Evolutionary conservation across 2,329 filamentous ascomycete genomes (phyloP), one percentile per base, ranked within the genome.

Genomic region (Raffaelea ambrosiae): DNA sequence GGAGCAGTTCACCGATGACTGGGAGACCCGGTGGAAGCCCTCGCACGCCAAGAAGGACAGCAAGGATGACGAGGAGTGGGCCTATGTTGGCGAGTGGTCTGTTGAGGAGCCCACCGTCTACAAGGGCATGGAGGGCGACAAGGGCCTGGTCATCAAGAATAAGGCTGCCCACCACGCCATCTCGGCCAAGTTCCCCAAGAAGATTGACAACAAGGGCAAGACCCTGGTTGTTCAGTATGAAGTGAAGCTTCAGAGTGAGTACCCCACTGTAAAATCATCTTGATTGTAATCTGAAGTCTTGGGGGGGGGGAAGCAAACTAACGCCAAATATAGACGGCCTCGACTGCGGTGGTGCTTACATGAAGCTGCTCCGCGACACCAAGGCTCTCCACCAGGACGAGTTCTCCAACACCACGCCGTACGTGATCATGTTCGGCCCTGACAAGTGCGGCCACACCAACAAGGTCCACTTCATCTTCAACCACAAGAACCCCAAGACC

Each of bases 401-500:
- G 76, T 98, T 98, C 77, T 88, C 87, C 68, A 97, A 98, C 73
- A 82, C 85, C 53, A 95, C 91, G 40, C 93, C 93, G 43, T 98
- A 98, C 66, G 87, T 98, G 59, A 95, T 98, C 79, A 98, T 98
- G 93, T 98, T 98, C 66, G 93, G 93, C 58, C 93, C 93, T 60
- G 93, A 98, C 77, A 97, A 97, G 84, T 98, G 93, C 68, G 93
- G 93, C 69, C 81, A 88, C 66, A 97, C 88, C 70, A 98, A 98
- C 84, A 97, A 97, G 85, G 87, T 94, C 46, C 79, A 82, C 71
- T 95, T 98, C 75, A 98, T 98, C 70, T 95, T 98, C 83, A 93
- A 94, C 73, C 93, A 98, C 86, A 98, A 97, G 87, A 98, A 97
- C 82, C 93, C 93, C 66, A 96, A 95, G 86, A 96, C 89, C 42